These are phyloP conservation scores for Flaveria sonorensis DNA, from an alignment of 129 eudicot species.

Conservation along the genomic window DNA sequence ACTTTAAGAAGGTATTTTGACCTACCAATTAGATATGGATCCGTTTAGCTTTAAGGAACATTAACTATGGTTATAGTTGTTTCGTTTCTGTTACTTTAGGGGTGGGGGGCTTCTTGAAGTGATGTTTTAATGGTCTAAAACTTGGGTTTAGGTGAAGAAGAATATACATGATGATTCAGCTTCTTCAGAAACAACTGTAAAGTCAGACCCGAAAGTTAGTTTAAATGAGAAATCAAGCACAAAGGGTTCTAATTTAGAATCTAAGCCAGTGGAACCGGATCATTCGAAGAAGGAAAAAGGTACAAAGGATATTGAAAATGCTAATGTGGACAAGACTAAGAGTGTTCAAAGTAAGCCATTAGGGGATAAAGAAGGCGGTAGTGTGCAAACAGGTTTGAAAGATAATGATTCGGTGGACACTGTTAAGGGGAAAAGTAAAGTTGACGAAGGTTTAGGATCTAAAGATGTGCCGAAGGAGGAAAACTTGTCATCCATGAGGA, in stretches of 20 bases:
- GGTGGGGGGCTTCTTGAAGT: no score
- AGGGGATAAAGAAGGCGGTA: constrained; percentile 28
- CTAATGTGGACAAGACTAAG: constrained; percentile 28
- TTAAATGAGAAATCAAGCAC: constrained; percentile 34
- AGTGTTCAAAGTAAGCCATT: constrained; percentile 34
- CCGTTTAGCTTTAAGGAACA: not conserved
- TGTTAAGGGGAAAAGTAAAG: constrained; percentile 40
- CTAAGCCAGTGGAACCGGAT: constrained; percentile 35
- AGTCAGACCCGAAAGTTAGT: constrained; percentile 15
- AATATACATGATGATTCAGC: constrained; percentile 23
- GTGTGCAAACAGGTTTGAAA: constrained; percentile 32
- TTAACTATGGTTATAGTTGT: no score
- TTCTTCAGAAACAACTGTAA: constrained; percentile 21
- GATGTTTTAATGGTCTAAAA: constrained; percentile 7
- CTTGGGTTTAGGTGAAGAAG: constrained; percentile 41
- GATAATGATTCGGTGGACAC: constrained; percentile 26
- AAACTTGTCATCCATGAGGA: constrained; percentile 30
- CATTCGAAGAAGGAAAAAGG: constrained; percentile 36
- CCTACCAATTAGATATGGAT: not conserved
- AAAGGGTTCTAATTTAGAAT: constrained; percentile 26
- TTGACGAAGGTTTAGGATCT: constrained; percentile 23
- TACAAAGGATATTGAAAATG: constrained; percentile 27
- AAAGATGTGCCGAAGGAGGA: constrained; percentile 33
- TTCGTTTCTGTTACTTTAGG: no score
- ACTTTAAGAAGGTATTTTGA: not conserved